Percentiles rank a stretch among this genome's conserved stretches.
phyloP scores from a whole-genome alignment of 106 monocot genomes.

The Hemerocallis citrina region DNA sequence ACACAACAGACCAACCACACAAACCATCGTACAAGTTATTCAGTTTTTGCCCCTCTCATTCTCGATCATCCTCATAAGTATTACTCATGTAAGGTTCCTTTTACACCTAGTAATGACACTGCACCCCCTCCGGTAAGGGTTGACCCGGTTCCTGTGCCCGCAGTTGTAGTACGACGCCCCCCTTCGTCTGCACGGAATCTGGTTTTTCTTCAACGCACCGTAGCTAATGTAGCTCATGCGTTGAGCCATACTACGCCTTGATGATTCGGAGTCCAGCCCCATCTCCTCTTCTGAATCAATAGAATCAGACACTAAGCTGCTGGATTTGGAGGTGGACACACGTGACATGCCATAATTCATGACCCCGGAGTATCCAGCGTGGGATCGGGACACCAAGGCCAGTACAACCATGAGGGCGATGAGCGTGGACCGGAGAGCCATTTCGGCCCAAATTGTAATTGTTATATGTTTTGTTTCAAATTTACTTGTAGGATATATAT shows the following conservation, averaged over 20 bases:
- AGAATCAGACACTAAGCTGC: constrained; percentile 14
- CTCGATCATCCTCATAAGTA: too few relatives aligned
- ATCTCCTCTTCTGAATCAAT: constrained; percentile 20
- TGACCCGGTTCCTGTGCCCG: background rate
- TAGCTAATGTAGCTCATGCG: constrained; percentile 1
- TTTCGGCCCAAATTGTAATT: background rate
- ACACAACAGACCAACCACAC: too few relatives aligned
- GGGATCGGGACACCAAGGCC: background rate
- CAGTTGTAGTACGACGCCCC: constrained; percentile 2
- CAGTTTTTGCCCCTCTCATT: too few relatives aligned
- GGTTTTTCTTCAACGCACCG: background rate
- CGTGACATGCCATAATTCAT: background rate
- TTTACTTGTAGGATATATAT: background rate
- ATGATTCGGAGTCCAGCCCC: constrained; percentile 17
- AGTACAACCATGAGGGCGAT: background rate
- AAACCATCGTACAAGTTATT: too few relatives aligned
- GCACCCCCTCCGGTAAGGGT: constrained; percentile 2
- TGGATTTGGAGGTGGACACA: background rate
- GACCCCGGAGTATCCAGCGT: background rate
- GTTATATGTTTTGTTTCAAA: too few relatives aligned
- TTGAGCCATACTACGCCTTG: constrained; percentile 12
- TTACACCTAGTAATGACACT: constrained; percentile 1
- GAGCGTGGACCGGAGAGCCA: background rate
- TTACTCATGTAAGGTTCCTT: constrained; percentile 2
- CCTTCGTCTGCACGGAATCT: background rate